Conservation (phyloP, 2,329 filamentous ascomycete genomes). For the Trichoderma sp. region DNA sequence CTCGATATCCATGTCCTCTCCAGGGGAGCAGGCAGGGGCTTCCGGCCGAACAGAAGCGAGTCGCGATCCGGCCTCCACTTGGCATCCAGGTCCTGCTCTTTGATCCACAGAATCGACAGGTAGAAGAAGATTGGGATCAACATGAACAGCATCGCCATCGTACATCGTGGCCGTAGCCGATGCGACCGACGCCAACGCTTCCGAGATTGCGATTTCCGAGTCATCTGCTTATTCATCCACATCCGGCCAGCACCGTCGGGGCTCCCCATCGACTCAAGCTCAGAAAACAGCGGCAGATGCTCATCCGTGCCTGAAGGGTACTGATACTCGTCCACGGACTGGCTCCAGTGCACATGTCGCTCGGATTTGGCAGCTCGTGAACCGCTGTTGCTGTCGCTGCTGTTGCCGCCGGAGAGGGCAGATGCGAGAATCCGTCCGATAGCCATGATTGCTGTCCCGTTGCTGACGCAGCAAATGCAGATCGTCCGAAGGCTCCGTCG, state of each 20-base stretch:
- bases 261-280: background rate
- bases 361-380: conserved; percentile 4
- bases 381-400: background rate
- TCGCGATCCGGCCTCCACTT: conserved; percentile 55
- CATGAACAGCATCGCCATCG: conserved; percentile 43
- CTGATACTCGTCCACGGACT: conserved; percentile 4
- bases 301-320: background rate
- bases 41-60: conserved; percentile 50
- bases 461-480: background rate
- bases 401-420: conserved; percentile 4
- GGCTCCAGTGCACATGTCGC: conserved; percentile 22
- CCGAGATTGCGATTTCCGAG: background rate
- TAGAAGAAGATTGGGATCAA: conserved; percentile 33
- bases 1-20: conserved; percentile 46
- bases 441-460: background rate
- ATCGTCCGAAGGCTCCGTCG: background rate
- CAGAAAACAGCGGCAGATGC: conserved; percentile 22
- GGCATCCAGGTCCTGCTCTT: conserved; percentile 46
- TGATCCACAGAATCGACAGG: conserved; percentile 47
- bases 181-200: conserved; percentile 17
- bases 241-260: background rate
- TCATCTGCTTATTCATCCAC: conserved; percentile 12
- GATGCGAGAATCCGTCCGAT: background rate
- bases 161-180: conserved; percentile 23
- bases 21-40: conserved; percentile 49